Base-by-base conservation (phyloP, 306 rosid species). In the Senna tora region DNA sequence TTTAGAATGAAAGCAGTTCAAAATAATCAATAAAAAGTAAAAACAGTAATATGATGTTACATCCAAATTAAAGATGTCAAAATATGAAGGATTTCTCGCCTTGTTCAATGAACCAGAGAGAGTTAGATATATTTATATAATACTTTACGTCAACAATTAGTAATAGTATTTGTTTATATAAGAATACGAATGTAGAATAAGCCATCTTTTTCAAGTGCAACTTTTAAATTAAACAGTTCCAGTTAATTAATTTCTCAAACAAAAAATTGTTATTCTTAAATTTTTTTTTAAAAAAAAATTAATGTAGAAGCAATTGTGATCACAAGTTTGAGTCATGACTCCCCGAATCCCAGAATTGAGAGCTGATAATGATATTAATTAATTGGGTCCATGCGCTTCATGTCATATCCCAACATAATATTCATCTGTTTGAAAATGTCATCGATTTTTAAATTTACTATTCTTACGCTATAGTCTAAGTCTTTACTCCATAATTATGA, bases 81-180 rank as follows among this genome's bases (percentile, higher is more conserved):
- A 36, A 17, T 50, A 69, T 38, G 56, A 64, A 63, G 20, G 38
- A 20, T 68, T 73, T 39, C 34, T 30, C 33, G 69, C 64, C 64
- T 30, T 42, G 86, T 82, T 82, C 86, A 74, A 74, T 82, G 86
- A 56, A 82, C 25, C 72, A 32, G 11, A 22, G 11, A 22, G 54
- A 39, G 30, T 25, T 25, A 25, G 30, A 25, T 25, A 25, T 25
- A 25, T 63, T 63, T 66, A 82, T 61, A 77, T 62, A 60, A 68
- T 63, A 73, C 67, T 82, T 78, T 74, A 33, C 58, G 77, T 74
- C 61, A 49, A 41, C 80, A 74, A 78, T 72, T 78, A 34, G 30
- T 25, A 78, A 68, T 78, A 34, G 30, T 25, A 25, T 25, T 25
- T 25, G 30, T 25, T 25, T 25, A 25, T n/a, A n/a, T n/a, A 25